These are phyloP conservation scores for Cryptococcus hybrid DNA, from an alignment of 1,284 basidiomycete species.

Conservation along the genomic window DNA sequence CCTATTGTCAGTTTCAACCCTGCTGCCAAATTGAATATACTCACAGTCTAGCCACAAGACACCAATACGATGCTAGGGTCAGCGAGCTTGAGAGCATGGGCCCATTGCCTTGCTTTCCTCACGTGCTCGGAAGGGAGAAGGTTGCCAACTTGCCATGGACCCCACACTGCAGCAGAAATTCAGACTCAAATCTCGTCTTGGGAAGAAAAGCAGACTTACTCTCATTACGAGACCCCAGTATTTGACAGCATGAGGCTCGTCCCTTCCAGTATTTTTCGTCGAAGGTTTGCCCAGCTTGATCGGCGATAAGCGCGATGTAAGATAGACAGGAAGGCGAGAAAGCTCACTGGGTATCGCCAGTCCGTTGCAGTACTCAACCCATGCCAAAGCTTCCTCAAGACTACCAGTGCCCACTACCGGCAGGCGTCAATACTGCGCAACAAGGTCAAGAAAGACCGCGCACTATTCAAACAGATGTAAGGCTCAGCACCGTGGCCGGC, in stretches of 20 bases:
- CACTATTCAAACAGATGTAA: constrained; percentile 61
- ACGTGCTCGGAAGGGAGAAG: constrained; percentile 61
- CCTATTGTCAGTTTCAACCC: not conserved
- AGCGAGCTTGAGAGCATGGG: constrained; percentile 61
- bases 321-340: not conserved
- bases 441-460: not conserved
- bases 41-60: constrained; percentile 60
- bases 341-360: constrained; percentile 39
- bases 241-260: constrained; percentile 60
- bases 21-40: not conserved
- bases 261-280: constrained; percentile 60
- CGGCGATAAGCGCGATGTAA: constrained; percentile 14
- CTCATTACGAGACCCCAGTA: constrained; percentile 53
- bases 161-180: constrained; percentile 53
- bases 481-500: constrained; percentile 53
- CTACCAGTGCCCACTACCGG: constrained; percentile 60
- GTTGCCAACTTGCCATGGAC: constrained; percentile 66
- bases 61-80: constrained; percentile 62
- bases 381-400: constrained; percentile 62
- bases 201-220: constrained; percentile 19
- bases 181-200: not conserved
- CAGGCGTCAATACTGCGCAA: not conserved
- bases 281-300: constrained; percentile 61
- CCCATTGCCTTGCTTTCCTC: constrained; percentile 62
- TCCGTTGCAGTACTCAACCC: constrained; percentile 66